Base-by-base conservation (phyloP, 176 grass and related monocot genomes). In the Typha latifolia region DNA sequence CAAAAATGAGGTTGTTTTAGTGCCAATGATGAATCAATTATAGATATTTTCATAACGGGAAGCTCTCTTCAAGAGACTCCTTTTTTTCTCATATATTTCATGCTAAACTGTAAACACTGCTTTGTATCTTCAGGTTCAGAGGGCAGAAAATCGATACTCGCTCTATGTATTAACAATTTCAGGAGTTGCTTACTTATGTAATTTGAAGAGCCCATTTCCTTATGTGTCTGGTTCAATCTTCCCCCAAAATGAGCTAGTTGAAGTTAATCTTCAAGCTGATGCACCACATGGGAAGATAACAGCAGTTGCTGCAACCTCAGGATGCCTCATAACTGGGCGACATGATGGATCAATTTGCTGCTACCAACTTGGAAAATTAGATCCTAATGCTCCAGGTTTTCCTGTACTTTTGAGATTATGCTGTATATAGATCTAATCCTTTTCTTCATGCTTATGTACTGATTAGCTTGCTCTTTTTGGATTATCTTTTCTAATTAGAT, bases 311-410 rank as follows among this genome's bases (percentile, higher is more conserved):
- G 85, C 81, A 11, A 84, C 66, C 49, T 63, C 74, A 73, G 88
- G 78, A 68, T 89, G 78, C 72, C 73, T 97, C 49, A 75, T 86
- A 65, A 82, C 82, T 87, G 93, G 93, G 53, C 52, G 83, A 32
- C 80, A 82, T 66, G 93, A 97, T 87, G 93, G 93, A 34, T 89
- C 85, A 67, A 74, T 97, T 63, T 77, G 78, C 61, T 97, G 72
- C 66, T 92, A 89, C 63, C 84, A 79, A 50, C 76, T 97, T 55
- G 93, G 93, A 53, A 89, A 84, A 82, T 67, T 96, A 51, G 76
- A 83, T 69, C 85, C 81, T 6, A 82, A 67, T 77, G 70, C 85
- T 72, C 81, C 88, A 90, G 94, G 94, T 83, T 80, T 86, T 66
- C 15, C 32, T 85, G 70, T 72, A 65, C 52, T 73, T 64, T 55